These are phyloP conservation scores for Purpureocillium lavendulum DNA, from an alignment of 2,329 filamentous ascomycete genomes.

Conservation along the genomic window DNA sequence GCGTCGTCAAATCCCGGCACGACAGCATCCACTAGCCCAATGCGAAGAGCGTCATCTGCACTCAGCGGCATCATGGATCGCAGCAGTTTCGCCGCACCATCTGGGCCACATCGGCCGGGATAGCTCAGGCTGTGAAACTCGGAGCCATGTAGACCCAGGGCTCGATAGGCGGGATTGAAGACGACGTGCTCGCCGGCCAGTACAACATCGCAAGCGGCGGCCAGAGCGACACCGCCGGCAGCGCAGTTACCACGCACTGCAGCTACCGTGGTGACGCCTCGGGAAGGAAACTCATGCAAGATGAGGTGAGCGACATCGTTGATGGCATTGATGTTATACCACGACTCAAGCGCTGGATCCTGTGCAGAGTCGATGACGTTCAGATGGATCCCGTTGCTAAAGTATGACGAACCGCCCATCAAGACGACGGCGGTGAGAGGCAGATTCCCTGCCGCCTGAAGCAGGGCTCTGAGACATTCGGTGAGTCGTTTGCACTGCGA, in stretches of 20 bases:
- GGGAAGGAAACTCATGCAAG: constrained; percentile 25
- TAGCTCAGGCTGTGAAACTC: constrained; percentile 33
- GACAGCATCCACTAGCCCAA: constrained; percentile 29
- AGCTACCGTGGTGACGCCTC: constrained; percentile 26
- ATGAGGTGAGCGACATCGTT: constrained; percentile 30
- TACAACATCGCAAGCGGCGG: constrained; percentile 26
- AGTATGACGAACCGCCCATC: constrained; percentile 27
- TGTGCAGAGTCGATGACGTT: constrained; percentile 31
- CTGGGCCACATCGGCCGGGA: constrained; percentile 24
- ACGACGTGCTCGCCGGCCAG: constrained; percentile 27
- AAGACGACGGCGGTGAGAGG: constrained; percentile 28
- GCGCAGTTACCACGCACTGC: constrained; percentile 31
- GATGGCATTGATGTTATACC: constrained; percentile 35
- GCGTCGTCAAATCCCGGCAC: constrained; percentile 21
- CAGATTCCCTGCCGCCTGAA: constrained; percentile 12
- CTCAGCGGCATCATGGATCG: constrained; percentile 28
- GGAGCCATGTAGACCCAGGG: constrained; percentile 25
- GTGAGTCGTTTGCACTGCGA: constrained; percentile 26
- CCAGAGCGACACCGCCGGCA: constrained; percentile 32
- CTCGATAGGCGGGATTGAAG: constrained; percentile 32
- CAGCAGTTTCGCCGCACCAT: constrained; percentile 20
- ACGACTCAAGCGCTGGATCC: constrained; percentile 28
- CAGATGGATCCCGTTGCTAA: constrained; percentile 33
- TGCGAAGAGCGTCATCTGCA: constrained; percentile 24
- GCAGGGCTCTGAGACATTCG: constrained; percentile 24